Conservation (phyloP, 2,329 filamentous ascomycete species). For the Trichoderma sp. region DNA sequence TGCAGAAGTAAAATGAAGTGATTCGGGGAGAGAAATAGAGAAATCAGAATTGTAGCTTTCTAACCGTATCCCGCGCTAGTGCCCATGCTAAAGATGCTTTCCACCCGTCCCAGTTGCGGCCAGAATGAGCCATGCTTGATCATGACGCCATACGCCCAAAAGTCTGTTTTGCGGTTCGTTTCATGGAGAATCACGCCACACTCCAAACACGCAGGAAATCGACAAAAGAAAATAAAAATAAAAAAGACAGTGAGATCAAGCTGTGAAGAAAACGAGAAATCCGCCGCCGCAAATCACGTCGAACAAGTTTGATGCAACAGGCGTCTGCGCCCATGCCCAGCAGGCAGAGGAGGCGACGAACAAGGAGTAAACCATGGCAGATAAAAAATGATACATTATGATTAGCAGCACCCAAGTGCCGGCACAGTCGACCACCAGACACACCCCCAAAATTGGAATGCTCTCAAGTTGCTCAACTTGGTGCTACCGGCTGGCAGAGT, state of each 20-base stretch:
- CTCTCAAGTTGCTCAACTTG: neutral
- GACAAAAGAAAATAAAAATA: neutral
- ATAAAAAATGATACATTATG: neutral
- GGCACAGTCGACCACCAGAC: neutral
- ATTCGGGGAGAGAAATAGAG: neutral
- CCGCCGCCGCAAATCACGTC: neutral
- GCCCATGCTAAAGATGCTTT: slow-evolving; percentile 16
- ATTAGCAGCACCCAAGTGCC: neutral
- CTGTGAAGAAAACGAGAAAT: neutral
- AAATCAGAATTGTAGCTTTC: slow-evolving; percentile 15
- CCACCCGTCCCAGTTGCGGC: neutral
- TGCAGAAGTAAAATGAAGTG: neutral
- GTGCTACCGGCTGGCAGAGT: slow-evolving; percentile 25
- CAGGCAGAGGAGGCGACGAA: neutral
- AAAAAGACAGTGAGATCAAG: neutral
- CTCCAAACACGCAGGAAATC: neutral
- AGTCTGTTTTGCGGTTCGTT: neutral
- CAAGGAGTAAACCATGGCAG: neutral
- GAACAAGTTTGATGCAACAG: neutral
- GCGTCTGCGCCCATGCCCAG: neutral
- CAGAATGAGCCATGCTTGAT: slow-evolving; percentile 10
- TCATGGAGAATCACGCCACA: neutral
- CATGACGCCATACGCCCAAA: slow-evolving; percentile 19
- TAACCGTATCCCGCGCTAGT: slow-evolving; percentile 17
- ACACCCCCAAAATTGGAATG: neutral